Evolutionary conservation across 768 basidiomycete species (phyloP), one percentile per base, ranked within the genome.

Genomic region (Mycena chlorophos): DNA sequence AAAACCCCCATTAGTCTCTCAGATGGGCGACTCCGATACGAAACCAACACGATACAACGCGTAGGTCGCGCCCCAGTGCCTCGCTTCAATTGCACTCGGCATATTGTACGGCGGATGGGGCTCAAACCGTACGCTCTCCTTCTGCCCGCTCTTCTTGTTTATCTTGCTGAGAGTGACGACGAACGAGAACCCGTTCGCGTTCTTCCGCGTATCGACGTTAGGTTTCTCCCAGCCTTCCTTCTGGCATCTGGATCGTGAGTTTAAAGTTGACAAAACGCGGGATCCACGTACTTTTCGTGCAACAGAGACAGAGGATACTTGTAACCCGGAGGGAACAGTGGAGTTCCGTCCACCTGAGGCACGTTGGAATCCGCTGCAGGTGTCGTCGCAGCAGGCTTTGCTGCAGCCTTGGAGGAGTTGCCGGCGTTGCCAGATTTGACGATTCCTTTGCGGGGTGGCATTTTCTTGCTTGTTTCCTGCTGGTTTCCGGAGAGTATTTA

Each of bases 351-450:
- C 3, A 45, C 51, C 17, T 46, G 38, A 26, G 54, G 54, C 57
- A 69, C 71, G 50, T 69, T 67, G 30, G 57, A 55, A 6, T 64
- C 64, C n/a, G 57, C 57, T 22, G 61, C 47, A 6, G 68, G 52
- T 3, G 66, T 42, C 34, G 62, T 52, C 5, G 65, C 48, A 6
- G 68, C 49, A 40, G 69, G 74, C 26, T 34, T 34, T 17, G 31
- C 8, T 8, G 31, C 31, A 34, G 75, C 62, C 59, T 90, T 93
- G 28, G 87, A 80, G 1, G 89, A 89, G 63, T 91, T 94, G 46
- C 92, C 91, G n/a, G 91, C 88, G 68, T 93, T 92, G 40, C 93
- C 93, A 55, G 89, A 88, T 69, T 88, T 90, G 60, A 93, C 85
- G 49, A 94, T 90, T 60, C 88, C 87, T 73, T 79, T 86, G 54